Evolutionary conservation across 73 alveolate genomes (phyloP), one percentile per base, ranked within the genome.

Genomic region (Breviolum minutum): DNA sequence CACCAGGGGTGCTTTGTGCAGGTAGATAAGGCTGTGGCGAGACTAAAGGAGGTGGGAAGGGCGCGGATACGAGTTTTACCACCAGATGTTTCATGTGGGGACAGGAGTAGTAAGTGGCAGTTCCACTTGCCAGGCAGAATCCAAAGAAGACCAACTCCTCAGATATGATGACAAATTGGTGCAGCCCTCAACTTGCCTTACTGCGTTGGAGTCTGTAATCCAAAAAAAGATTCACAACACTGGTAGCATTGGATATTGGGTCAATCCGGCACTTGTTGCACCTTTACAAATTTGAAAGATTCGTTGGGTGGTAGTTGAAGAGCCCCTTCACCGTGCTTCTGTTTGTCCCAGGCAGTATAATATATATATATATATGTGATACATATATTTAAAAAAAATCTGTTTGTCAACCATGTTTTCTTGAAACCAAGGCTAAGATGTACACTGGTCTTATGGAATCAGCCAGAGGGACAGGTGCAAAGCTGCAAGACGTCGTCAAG

Each of bases 361-460:
- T 17, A 11, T 13, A 13, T 66, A 13, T 66, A 66, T 66, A 17
- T 66, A 66, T 66, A 17, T 17, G 74, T 66, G 74, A 22, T 22
- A 68, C 24, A 68, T 68, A 17, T 68, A 22, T 17, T 1, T 4
- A 68, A 17, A 1, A 17, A 68, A 1, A 68, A 68, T 68, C 2
- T 22, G 32, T 66, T 29, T 22, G 60, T 7, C 27, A 19, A 14
- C 40, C 73, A 26, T 40, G 54, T 40, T 40, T 40, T 40, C 54
- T 40, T 40, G 54, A 40, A 40, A 0, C 54, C 54, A 48, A 92
- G 98, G 98, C 98, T 60, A 80, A 92, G 68, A 92, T 92, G 98
- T 92, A 92, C 98, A 92, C 98, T 29, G 98, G 98, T 48, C 98
- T 92, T 69, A 92, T 92, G 98, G 98, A 92, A 66, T 92, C 98